Conservation (phyloP, 306 rosid species). For the Corylus heterophylla region DNA sequence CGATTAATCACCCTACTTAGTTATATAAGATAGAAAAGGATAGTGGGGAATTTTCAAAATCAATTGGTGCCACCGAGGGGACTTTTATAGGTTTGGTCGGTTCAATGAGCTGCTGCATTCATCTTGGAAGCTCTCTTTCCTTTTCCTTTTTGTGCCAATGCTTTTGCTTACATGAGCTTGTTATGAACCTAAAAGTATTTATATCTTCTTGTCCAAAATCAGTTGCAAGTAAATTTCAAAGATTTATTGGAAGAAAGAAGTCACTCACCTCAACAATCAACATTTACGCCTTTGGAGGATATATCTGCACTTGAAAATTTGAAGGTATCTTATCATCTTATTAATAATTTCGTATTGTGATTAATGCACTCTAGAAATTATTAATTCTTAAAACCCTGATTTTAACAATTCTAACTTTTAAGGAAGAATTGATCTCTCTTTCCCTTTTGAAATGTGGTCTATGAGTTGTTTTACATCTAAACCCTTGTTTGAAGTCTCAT, state of each 20-base stretch:
- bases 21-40: neutral
- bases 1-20: neutral
- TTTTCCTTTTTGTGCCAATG: constrained; percentile 1
- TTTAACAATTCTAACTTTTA: neutral
- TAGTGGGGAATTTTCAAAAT: neutral
- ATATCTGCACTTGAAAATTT: constrained; percentile 31
- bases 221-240: constrained; percentile 40
- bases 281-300: constrained; percentile 35
- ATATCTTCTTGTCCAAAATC: constrained; percentile 16
- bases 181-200: neutral
- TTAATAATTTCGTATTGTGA: neutral
- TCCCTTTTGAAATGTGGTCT: neutral
- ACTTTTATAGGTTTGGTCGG: neutral
- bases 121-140: constrained; percentile 8
- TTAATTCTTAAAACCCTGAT: neutral
- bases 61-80: neutral
- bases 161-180: constrained; percentile 7
- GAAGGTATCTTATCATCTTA: constrained; percentile 43
- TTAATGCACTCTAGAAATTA: neutral
- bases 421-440: neutral
- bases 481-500: neutral
- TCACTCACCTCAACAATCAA: constrained; percentile 25
- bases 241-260: constrained; percentile 43
- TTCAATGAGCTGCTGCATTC: neutral
- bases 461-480: neutral